A percentile compares a stretch with the other conserved stretches of the same genome.
Evolutionary conservation across 2,329 filamentous ascomycete genomes (phyloP).

Genomic region (Neofusicoccum kwambonambiense): DNA sequence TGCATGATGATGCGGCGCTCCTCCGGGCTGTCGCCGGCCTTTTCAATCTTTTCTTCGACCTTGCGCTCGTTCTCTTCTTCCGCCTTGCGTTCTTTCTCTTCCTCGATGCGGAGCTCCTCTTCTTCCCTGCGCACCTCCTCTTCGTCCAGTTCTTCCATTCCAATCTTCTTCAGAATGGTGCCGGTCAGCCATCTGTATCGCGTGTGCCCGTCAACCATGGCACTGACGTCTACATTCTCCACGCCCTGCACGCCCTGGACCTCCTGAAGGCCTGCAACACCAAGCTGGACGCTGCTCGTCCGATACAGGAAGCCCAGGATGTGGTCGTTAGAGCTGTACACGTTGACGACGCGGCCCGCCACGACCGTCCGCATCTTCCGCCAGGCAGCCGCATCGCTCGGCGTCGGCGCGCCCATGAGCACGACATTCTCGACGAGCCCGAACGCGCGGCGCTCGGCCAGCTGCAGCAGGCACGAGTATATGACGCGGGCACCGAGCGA

Average conservation of each 20-base stretch:
- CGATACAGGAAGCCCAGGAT: constrained; percentile 86
- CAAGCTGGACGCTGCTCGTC: constrained; percentile 76
- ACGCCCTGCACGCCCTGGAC: constrained; percentile 68
- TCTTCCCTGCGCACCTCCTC: constrained; percentile 48
- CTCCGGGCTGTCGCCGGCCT: not conserved
- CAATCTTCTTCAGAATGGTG: constrained; percentile 51
- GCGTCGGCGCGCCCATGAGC: constrained; percentile 76
- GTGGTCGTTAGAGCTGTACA: constrained; percentile 83
- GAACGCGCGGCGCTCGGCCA: constrained; percentile 77
- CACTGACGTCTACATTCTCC: constrained; percentile 54
- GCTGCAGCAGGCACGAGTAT: constrained; percentile 72
- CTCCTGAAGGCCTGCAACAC: constrained; percentile 78
- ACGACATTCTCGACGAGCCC: constrained; percentile 82
- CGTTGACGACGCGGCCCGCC: constrained; percentile 79
- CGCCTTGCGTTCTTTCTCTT: constrained; percentile 44
- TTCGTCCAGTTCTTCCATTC: constrained; percentile 52
- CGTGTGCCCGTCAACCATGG: constrained; percentile 51
- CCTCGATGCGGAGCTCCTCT: constrained; percentile 42
- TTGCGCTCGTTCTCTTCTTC: constrained; percentile 39
- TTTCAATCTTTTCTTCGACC: constrained; percentile 8
- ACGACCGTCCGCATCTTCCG: constrained; percentile 74
- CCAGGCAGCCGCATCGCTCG: constrained; percentile 72
- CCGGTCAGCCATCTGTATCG: constrained; percentile 53
- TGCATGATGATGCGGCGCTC: constrained; percentile 3
- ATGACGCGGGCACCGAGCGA: constrained; percentile 80